Conservation (phyloP, 2,329 filamentous ascomycete species). For the Chrysoporthe deuterocubensis region DNA sequence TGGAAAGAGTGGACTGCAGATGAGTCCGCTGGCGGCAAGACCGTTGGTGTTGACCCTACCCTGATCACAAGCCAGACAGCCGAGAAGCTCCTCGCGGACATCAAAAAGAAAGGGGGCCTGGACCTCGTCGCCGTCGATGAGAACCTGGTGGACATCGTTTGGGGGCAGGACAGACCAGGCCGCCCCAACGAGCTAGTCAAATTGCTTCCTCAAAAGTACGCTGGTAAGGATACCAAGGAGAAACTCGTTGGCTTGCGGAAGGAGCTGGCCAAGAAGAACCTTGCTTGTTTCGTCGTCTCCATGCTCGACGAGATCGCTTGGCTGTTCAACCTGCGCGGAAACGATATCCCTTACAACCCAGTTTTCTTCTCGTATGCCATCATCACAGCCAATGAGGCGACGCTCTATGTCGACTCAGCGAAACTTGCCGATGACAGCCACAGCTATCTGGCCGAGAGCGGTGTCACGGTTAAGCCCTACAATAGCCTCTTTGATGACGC, state of each 20-base stretch:
- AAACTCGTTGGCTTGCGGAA: constrained; percentile 90
- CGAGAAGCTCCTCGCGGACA: constrained; percentile 78
- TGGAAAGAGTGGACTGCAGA: constrained; percentile 97
- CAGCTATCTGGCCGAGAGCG: constrained; percentile 69
- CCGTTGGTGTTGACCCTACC: constrained; percentile 87
- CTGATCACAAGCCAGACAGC: constrained; percentile 71
- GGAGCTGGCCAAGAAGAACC: constrained; percentile 88
- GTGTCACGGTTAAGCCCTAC: constrained; percentile 81
- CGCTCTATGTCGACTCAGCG: constrained; percentile 80
- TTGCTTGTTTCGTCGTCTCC: constrained; percentile 84
- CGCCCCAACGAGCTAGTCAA: constrained; percentile 77
- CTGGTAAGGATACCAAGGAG: constrained; percentile 79
- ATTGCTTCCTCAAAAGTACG: constrained; percentile 71
- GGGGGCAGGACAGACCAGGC: constrained; percentile 74
- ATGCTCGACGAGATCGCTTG: constrained; percentile 97
- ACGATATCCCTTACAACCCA: constrained; percentile 95
- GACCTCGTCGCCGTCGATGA: constrained; percentile 75
- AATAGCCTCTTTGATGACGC: constrained; percentile 79
- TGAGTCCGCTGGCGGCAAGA: constrained; percentile 83
- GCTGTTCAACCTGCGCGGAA: constrained; percentile 97
- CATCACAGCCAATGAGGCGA: constrained; percentile 75
- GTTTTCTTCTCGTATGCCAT: constrained; percentile 98
- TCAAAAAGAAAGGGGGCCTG: constrained; percentile 82
- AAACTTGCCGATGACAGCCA: constrained; percentile 74
- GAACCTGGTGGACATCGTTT: constrained; percentile 91